Percentiles rank a stretch among this genome's conserved stretches.
phyloP scores from a whole-genome alignment of 306 rosid genomes.

The Comarum palustre region DNA sequence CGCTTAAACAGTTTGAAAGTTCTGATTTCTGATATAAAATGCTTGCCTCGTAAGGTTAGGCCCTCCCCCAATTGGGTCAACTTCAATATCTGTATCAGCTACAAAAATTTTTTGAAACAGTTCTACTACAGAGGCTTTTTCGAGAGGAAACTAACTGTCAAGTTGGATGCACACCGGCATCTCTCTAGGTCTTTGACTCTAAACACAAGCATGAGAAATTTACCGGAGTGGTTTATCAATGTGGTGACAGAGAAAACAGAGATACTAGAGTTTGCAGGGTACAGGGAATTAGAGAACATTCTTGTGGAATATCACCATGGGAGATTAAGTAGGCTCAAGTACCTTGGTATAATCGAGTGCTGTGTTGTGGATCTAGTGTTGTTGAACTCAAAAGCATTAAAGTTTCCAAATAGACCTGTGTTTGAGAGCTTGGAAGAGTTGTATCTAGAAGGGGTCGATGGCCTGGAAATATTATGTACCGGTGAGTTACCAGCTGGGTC shows the following conservation, averaged over 20 bases:
- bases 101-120: not conserved
- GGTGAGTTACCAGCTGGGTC: not conserved
- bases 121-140: not conserved
- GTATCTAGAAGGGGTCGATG: not conserved
- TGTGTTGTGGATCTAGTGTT: fast-evolving
- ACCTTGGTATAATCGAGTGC: not conserved
- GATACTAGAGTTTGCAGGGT: not conserved
- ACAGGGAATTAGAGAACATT: not conserved
- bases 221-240: not conserved
- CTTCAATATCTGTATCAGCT: not conserved
- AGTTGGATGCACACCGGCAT: not conserved
- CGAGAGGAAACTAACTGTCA: not conserved
- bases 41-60: not conserved
- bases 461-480: fast-evolving
- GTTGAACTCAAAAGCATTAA: fast-evolving
- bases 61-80: not conserved
- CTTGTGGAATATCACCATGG: not conserved
- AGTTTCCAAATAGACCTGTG: not conserved
- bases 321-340: not conserved
- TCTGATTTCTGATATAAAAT: not conserved
- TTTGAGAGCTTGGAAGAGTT: not conserved
- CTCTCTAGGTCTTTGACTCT: not conserved
- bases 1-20: not conserved
- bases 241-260: not conserved
- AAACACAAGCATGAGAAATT: not conserved